Evolutionary conservation across 768 basidiomycete genomes (phyloP).

Genomic region (Tulasnella calospora): DNA sequence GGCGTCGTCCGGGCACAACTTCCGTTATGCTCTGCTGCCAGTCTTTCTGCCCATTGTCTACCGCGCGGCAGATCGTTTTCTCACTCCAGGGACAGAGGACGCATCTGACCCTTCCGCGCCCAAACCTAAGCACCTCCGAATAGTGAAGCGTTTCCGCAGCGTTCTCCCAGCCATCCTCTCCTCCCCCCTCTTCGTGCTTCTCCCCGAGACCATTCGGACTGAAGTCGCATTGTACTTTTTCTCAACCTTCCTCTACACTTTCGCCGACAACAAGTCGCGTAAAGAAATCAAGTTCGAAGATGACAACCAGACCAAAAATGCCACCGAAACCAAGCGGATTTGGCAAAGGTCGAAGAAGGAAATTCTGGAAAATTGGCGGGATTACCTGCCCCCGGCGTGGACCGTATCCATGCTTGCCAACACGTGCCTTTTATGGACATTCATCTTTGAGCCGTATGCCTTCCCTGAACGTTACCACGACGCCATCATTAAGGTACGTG

Average conservation of each 20-base stretch:
- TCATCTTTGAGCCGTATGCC: constrained; percentile 15
- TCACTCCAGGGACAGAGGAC: not conserved
- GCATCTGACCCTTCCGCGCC: not conserved
- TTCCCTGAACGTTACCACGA: constrained; percentile 23
- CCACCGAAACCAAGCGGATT: not conserved
- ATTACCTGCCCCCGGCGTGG: constrained; percentile 24
- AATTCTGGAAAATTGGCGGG: constrained; percentile 17
- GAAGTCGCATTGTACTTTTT: constrained; percentile 23
- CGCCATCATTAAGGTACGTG: constrained; percentile 2
- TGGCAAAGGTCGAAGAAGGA: not conserved
- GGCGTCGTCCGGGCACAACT: constrained; percentile 1
- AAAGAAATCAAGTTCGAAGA: not conserved
- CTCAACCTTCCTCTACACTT: constrained; percentile 17
- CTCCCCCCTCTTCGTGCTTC: constrained; percentile 17
- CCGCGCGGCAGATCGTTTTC: not conserved
- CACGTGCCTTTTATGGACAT: constrained; percentile 26
- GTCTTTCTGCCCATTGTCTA: constrained; percentile 24
- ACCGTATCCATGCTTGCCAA: constrained; percentile 9
- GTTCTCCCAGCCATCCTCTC: constrained; percentile 17
- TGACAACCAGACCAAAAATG: not conserved
- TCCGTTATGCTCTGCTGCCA: constrained; percentile 20
- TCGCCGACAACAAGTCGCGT: not conserved
- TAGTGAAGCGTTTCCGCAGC: not conserved
- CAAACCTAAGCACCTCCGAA: not conserved
- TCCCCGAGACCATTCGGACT: constrained; percentile 12